These are phyloP conservation scores for Pseudogymnoascus sp. DNA, from an alignment of 2,329 filamentous ascomycete genomes.

Conservation along the genomic window DNA sequence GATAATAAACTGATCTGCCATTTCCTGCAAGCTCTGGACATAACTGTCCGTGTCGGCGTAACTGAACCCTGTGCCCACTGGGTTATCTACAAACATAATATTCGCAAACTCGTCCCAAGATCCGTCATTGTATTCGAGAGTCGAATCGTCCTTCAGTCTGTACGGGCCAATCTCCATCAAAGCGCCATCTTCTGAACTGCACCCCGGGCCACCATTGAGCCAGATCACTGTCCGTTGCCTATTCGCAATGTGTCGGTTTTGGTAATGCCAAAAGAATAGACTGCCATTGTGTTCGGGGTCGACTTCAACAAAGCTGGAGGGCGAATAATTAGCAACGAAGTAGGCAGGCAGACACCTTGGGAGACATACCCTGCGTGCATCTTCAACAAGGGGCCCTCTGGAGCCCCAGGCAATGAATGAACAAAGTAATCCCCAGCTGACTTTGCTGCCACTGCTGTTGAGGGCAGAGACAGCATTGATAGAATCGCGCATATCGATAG, in stretches of 20 bases:
- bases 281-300: conserved; percentile 79
- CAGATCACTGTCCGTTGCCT: conserved; percentile 86
- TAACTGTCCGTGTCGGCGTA: conserved; percentile 88
- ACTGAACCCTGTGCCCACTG: conserved; percentile 92
- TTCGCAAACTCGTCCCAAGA: conserved; percentile 99
- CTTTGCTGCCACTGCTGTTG: conserved; percentile 38
- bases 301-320: conserved; percentile 77
- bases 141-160: conserved; percentile 64
- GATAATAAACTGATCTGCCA: conserved; percentile 78
- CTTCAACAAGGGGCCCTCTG: conserved; percentile 69
- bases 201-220: conserved; percentile 94
- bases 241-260: conserved; percentile 92
- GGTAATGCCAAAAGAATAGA: conserved; percentile 97
- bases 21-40: conserved; percentile 73
- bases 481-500: conserved; percentile 27
- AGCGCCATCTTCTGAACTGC: conserved; percentile 93
- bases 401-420: conserved; percentile 72
- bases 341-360: conserved; percentile 10
- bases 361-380: conserved; percentile 90
- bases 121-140: conserved; percentile 74
- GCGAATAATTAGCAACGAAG: conserved; percentile 11
- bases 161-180: conserved; percentile 97
- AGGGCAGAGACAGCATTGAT: conserved; percentile 37
- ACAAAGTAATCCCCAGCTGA: conserved; percentile 85
- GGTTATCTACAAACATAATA: conserved; percentile 91